These are phyloP conservation scores for Clonostachys rhizophaga DNA, from an alignment of 2,329 filamentous ascomycete species.

Conservation along the genomic window DNA sequence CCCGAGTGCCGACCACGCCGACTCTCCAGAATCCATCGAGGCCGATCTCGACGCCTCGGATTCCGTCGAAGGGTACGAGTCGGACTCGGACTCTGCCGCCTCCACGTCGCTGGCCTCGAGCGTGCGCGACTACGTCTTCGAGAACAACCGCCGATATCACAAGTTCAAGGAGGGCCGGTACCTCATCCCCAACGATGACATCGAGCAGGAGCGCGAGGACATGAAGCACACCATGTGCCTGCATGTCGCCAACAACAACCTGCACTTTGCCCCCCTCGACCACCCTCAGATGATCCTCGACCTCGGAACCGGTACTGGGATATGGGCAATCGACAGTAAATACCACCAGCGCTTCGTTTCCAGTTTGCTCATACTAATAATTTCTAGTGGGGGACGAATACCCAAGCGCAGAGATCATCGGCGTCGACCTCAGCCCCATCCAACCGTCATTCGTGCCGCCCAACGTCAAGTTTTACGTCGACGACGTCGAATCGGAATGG, in stretches of 20 bases:
- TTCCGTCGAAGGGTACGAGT: conserved; percentile 8
- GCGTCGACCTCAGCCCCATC: conserved; percentile 31
- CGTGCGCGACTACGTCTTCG: conserved; percentile 27
- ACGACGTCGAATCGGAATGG: conserved; percentile 26
- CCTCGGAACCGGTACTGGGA: conserved; percentile 25
- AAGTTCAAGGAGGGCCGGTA: conserved; percentile 31
- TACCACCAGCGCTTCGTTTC: neutral
- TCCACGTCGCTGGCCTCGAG: conserved; percentile 24
- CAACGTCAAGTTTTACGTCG: conserved; percentile 30
- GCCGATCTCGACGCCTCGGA: neutral
- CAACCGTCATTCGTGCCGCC: conserved; percentile 32
- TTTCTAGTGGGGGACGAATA: conserved; percentile 26
- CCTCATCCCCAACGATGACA: conserved; percentile 34
- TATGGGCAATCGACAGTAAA: conserved; percentile 40
- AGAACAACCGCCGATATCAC: conserved; percentile 35
- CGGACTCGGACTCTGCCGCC: conserved; percentile 9
- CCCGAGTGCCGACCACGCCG: conserved; percentile 1
- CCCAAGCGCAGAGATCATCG: conserved; percentile 27
- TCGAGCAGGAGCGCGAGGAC: conserved; percentile 36
- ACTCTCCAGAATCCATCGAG: neutral
- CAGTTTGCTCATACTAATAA: neutral
- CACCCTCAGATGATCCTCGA: conserved; percentile 30
- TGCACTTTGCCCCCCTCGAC: conserved; percentile 35
- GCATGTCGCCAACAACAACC: conserved; percentile 22
- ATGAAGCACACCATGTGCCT: conserved; percentile 34